phyloP scores from a whole-genome alignment of 495 filamentous ascomycete species.

The Tuber magnatum region DNA sequence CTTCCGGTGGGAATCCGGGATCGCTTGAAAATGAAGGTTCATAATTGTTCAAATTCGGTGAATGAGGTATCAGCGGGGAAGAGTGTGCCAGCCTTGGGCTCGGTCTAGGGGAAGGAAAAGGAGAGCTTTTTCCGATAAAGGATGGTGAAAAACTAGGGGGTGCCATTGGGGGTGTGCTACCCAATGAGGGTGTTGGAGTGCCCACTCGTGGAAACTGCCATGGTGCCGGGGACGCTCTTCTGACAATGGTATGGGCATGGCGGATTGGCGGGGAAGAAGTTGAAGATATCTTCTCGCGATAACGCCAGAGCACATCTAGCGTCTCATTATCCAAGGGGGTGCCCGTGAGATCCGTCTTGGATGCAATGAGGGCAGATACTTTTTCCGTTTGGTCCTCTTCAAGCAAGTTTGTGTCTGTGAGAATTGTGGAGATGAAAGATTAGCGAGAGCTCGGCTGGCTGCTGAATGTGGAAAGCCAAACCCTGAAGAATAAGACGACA shows the following conservation, averaged over 20 bases:
- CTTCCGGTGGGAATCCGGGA: slow-evolving; percentile 67
- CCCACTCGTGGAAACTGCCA: slow-evolving; percentile 76
- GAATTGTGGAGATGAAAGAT: slow-evolving; percentile 30
- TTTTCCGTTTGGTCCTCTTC: slow-evolving; percentile 95
- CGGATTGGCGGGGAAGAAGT: slow-evolving; percentile 70
- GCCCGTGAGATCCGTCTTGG: slow-evolving; percentile 69
- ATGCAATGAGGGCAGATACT: slow-evolving; percentile 75
- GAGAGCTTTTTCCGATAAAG: slow-evolving; percentile 61
- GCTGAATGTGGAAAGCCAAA: slow-evolving; percentile 35
- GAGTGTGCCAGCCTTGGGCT: slow-evolving; percentile 88
- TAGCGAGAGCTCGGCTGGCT: slow-evolving; percentile 36
- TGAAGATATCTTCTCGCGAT: slow-evolving; percentile 66
- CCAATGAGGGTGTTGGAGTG: slow-evolving; percentile 70
- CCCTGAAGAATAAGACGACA: slow-evolving; percentile 77
- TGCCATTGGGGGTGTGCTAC: slow-evolving; percentile 67
- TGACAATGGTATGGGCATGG: slow-evolving; percentile 78
- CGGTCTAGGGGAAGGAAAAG: slow-evolving; percentile 88
- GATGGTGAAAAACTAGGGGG: slow-evolving; percentile 78
- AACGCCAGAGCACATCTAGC: slow-evolving; percentile 86
- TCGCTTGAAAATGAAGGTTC: slow-evolving; percentile 57
- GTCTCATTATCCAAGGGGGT: slow-evolving; percentile 78
- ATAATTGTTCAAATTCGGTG: slow-evolving; percentile 86
- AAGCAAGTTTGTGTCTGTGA: slow-evolving; percentile 60
- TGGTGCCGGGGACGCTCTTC: slow-evolving; percentile 82
- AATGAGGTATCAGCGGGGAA: slow-evolving; percentile 87